Evolutionary conservation across 495 filamentous ascomycete genomes (phyloP), one percentile per base, ranked within the genome.

Genomic region (Tuber microsphaerosporum): DNA sequence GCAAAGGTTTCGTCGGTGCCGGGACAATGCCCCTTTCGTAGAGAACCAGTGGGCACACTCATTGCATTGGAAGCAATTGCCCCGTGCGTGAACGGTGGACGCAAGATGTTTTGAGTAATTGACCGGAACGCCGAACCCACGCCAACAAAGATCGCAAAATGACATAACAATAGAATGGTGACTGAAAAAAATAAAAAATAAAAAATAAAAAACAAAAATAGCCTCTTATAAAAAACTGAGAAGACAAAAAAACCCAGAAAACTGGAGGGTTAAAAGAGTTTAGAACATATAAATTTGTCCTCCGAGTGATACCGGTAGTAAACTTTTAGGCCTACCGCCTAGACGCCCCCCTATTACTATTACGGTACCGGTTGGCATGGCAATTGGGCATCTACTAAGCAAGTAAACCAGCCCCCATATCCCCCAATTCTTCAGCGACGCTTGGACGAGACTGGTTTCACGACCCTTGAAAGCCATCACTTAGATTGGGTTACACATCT

Each of bases 61-160:
- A 65, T 65, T 65, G 26, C 56, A 65, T 31, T 65, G 56, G 56
- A 65, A 31, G n/a, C 56, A 65, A n/a, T 65, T 65, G 2, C 56
- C 56, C 4, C 56, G 56, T 31, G 56, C 56, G 26, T 65, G 56
- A 31, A 65, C 56, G n/a, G n/a, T 4, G n/a, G 56, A 65, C 5
- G 56, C 12, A 65, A 65, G 56, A 31, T 65, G 56, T 65, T 65
- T 65, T 2, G 56, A 65, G 56, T 31, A 65, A 65, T 65, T 65
- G 26, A n/a, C 56, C 56, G 56, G 9, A 17, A 65, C n/a, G 12
- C 56, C 56, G 56, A 65, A 65, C n/a, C 56, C 56, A 26, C 56
- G 56, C 56, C 56, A 65, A 65, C 56, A 65, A 26, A 65, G 56
- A 16, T 65, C 26, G 56, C 56, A 65, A 65, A 65, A 65, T 31